Base-by-base conservation (phyloP, 78 protist genomes). In the Chrysochromulina parva region DNA sequence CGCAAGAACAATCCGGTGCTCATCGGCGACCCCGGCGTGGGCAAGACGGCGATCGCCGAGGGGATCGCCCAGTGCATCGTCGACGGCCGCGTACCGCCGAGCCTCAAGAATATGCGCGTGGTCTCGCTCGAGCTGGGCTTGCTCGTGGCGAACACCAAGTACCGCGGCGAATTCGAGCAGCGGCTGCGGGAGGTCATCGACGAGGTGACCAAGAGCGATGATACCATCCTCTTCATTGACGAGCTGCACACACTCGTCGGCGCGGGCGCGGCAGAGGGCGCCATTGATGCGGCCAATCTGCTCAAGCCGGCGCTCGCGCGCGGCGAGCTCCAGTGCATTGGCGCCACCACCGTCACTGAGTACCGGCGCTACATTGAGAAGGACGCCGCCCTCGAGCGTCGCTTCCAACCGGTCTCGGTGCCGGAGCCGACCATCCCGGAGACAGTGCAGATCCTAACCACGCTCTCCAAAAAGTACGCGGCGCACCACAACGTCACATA, bases 271-370 rank as follows among this genome's bases (percentile, higher is more conserved):
- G 90, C 97, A 13, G 98, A 97, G 50, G 98, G 99, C 28, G 94
- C 98, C 3, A 98, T 98, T 98, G 99, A 98, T 90, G 99, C 99
- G 0, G 98, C 99, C 71, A 98, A 98, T 78, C 88, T 98, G 54
- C 92, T 98, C 88, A 98, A 98, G 90, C 99, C 99, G 16, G 90
- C 95, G 94, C 97, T 98, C 14, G 99, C 99, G 1, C 96, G 99
- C 28, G 99, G 99, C 76, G 96, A 97, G 90, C 94, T 98, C 58
- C 90, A 78, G 62, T 95, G 98, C 92, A 97, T 98, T 67, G 88
- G 90, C 54, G 90, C 90, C 26, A 95, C 97, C 19, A 95, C 97
- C 24, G 24, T 88, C 58, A 90, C 94, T 22, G 97, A 95, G 76
- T 95, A 95, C 90, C 90, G 95, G 22, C 58, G 91, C 78, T 26